These are phyloP conservation scores for Thoreauomyces humboldtii DNA, from an alignment of 192 early-diverging fungal genomes.

Conservation along the genomic window DNA sequence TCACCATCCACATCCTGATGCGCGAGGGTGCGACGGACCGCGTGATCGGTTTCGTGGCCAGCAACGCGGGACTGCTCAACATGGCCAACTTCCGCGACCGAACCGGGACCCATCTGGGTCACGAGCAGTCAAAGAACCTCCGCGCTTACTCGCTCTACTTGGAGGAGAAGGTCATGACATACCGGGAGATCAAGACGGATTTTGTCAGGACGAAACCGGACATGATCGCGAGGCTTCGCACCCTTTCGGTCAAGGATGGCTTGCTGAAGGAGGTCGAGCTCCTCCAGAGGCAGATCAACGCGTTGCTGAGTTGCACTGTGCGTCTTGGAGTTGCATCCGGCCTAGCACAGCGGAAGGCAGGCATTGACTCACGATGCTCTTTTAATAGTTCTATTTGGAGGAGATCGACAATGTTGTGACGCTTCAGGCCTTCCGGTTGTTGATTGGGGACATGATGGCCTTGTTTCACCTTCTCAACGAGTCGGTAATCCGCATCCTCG, in stretches of 20 bases:
- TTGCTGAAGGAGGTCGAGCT: slow-evolving; percentile 59
- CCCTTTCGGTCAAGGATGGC: slow-evolving; percentile 54
- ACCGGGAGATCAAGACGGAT: slow-evolving; percentile 62
- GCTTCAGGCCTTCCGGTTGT: slow-evolving; percentile 64
- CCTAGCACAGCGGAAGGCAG: neutral
- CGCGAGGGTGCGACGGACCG: slow-evolving; percentile 65
- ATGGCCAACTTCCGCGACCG: slow-evolving; percentile 54
- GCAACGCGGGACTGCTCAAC: slow-evolving; percentile 48
- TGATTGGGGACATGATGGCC: slow-evolving; percentile 70
- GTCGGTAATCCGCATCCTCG: slow-evolving; percentile 71
- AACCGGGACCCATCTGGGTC: slow-evolving; percentile 26
- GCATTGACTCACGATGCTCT: neutral
- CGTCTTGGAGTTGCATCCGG: neutral
- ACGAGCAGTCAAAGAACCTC: slow-evolving; percentile 58
- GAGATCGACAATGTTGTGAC: slow-evolving; percentile 72
- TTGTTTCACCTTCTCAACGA: slow-evolving; percentile 77
- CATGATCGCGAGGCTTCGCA: slow-evolving; percentile 48
- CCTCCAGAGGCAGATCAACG: slow-evolving; percentile 67
- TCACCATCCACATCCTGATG: slow-evolving; percentile 70
- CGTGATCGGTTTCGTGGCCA: slow-evolving; percentile 54
- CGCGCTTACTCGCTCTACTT: slow-evolving; percentile 67
- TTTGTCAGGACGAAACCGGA: slow-evolving; percentile 58
- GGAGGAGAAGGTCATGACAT: slow-evolving; percentile 65
- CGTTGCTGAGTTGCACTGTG: slow-evolving; percentile 71
- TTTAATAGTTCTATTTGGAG: slow-evolving; percentile 66